Evolutionary conservation across 148 eudicot species (phyloP).

Genomic region (Spergularia marina): DNA sequence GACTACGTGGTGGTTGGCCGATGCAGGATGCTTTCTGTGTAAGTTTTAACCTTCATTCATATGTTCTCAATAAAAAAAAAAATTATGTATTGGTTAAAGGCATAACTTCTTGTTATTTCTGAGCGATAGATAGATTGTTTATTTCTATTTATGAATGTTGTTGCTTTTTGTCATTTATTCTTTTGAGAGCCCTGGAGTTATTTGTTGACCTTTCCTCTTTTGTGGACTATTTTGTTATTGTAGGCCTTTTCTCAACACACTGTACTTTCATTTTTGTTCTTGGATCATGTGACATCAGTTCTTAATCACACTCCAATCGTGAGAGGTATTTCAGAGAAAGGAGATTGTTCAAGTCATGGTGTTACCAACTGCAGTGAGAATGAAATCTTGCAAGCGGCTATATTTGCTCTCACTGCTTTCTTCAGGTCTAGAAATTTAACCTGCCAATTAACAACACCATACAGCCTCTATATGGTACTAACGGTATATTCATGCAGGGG

Average conservation of each 20-base stretch:
- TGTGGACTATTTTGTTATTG: conserved; percentile 2
- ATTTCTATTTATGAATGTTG: neutral
- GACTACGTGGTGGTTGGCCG: conserved; percentile 98
- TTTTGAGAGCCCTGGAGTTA: neutral
- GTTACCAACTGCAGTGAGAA: conserved; percentile 38
- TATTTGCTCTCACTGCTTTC: conserved; percentile 84
- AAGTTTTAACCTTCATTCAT: conserved; percentile 31
- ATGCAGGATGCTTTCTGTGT: conserved; percentile 96
- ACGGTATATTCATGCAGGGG: conserved; percentile 54
- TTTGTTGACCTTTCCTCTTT: conserved; percentile 5
- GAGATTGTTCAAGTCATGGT: conserved; percentile 49
- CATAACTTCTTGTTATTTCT: neutral
- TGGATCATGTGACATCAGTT: conserved; percentile 76
- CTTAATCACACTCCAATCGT: conserved; percentile 54
- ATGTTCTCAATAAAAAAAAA: no score
- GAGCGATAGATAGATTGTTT: neutral
- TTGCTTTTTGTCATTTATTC: neutral
- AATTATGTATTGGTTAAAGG: conserved; percentile 2
- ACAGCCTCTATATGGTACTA: neutral
- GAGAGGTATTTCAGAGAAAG: conserved; percentile 51
- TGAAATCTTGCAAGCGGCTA: conserved; percentile 76
- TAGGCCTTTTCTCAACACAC: conserved; percentile 93
- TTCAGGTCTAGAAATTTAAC: conserved; percentile 55
- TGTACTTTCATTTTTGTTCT: conserved; percentile 63
- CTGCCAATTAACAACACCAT: neutral